These are phyloP conservation scores for Brassica balearica DNA, from an alignment of 441 rosid species.

Conservation along the genomic window DNA sequence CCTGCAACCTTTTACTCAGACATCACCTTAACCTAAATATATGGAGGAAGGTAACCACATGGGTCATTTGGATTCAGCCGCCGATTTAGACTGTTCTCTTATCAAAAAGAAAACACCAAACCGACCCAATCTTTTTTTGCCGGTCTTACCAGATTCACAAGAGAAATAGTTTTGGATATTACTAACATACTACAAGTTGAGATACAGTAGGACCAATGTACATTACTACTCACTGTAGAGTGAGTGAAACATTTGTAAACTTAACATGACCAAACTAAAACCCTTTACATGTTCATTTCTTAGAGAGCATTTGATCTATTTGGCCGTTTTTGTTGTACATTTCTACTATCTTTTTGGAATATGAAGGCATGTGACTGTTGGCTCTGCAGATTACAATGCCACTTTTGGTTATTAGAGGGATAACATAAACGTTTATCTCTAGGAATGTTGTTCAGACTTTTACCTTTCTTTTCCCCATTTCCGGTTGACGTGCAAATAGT, in stretches of 20 bases:
- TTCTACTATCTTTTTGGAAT: conserved; percentile 82
- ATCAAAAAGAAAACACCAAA: conserved; percentile 27
- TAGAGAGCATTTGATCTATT: conserved; percentile 74
- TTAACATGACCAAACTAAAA: conserved; percentile 30
- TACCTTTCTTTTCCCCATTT: conserved; percentile 92
- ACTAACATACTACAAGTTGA: conserved; percentile 43
- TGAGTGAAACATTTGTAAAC: conserved; percentile 13
- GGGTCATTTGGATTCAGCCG: conserved; percentile 37
- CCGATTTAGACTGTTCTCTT: conserved; percentile 39
- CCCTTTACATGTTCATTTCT: conserved; percentile 46
- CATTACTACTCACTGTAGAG: conserved; percentile 24
- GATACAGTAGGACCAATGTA: conserved; percentile 44
- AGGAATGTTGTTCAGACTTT: conserved; percentile 13
- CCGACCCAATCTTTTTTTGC: conserved; percentile 60
- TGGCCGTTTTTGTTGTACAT: conserved; percentile 81
- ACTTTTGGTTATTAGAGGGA: neutral
- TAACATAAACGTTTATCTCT: neutral
- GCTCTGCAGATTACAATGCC: conserved; percentile 61
- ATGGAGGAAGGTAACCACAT: conserved; percentile 41
- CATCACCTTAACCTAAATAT: conserved; percentile 50
- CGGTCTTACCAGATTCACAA: conserved; percentile 32
- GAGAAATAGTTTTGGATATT: conserved; percentile 33
- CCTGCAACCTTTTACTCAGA: conserved; percentile 58
- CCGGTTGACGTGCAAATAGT: conserved; percentile 78
- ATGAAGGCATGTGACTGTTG: conserved; percentile 76